Base-by-base conservation (phyloP, 371 early-diverging fungal genomes). In the Mortierella sp. region DNA sequence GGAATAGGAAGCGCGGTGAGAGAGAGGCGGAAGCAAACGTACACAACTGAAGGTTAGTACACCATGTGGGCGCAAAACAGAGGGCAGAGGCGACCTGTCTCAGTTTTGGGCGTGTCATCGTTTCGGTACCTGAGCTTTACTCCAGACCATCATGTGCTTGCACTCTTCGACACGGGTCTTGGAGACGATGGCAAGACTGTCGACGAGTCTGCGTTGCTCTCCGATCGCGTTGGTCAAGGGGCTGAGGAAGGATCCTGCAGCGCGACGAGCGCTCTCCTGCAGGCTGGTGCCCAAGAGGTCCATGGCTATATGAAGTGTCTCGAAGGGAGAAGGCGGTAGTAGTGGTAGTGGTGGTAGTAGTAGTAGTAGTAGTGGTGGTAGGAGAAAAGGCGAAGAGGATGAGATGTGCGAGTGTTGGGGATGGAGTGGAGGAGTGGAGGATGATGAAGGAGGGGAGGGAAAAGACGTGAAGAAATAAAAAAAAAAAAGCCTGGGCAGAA, bases 121-220 rank as follows among this genome's bases (percentile, higher is more conserved):
- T 25, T 2, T 16, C 21, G 9, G 50, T 64, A 74, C 76, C 65
- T 68, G 76, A 34, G 63, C 54, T 44, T 68, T 68, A 57, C 65
- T 64, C 76, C 69, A 74, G 47, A 59, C 52, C 76, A 74, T 74
- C 76, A 74, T 74, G 44, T 74, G 76, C 54, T 74, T 74, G 65
- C 76, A 74, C 46, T 74, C 76, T n/a, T 74, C 76, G 27, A 74
- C 68, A 13, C 76, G 63, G 44, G 64, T 51, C 49, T 74, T 74
- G 13, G 76, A 74, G 61, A 74, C 76, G n/a, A 68, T 61, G n/a
- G 46, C 60, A 14, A 74, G 50, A 45, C 61, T 64, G 40, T 74
- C 76, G 21, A 74, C 64, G 19, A 74, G 60, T 19, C 76, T 41
- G 24, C 76, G 68, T 41, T 74, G 76, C 50, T 74, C 76, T 22